phyloP scores from a whole-genome alignment of 441 rosid genomes.

The Populus hybrid region DNA sequence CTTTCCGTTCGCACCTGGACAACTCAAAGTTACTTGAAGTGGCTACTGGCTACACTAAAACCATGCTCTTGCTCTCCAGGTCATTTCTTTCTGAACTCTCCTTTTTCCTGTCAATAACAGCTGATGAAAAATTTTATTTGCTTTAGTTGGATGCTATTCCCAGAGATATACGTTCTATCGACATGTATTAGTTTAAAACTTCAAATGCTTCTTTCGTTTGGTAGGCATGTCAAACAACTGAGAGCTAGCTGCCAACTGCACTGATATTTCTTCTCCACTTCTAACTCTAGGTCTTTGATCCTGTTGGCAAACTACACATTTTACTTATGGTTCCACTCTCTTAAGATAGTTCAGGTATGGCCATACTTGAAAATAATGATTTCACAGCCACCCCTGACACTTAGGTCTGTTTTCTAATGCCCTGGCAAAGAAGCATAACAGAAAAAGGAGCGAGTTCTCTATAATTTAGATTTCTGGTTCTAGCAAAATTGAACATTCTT shows the following conservation, averaged over 20 bases:
- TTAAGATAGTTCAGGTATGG: too few species aligned
- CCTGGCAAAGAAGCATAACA: not conserved
- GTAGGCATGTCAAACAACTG: not conserved
- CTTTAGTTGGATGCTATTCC: not conserved
- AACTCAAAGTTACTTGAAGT: not conserved
- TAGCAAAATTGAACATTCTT: not conserved
- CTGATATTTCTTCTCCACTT: too few species aligned
- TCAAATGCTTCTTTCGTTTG: not conserved
- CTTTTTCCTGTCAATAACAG: not conserved
- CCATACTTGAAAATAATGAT: not conserved
- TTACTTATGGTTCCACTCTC: too few species aligned
- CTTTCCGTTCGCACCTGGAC: not conserved
- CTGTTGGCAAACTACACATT: too few species aligned
- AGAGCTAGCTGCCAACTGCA: too few species aligned
- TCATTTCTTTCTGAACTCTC: not conserved
- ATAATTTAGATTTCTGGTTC: not conserved
- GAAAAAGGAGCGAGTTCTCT: not conserved
- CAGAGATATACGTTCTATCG: not conserved
- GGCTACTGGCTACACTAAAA: not conserved
- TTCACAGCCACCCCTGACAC: not conserved
- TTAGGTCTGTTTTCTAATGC: too few species aligned
- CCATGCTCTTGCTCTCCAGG: not conserved
- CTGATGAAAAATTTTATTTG: not conserved
- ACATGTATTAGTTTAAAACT: too few species aligned
- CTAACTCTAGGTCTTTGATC: too few species aligned